Evolutionary conservation across 345 rosid species (phyloP).

Genomic region (Pistacia atlantica): DNA sequence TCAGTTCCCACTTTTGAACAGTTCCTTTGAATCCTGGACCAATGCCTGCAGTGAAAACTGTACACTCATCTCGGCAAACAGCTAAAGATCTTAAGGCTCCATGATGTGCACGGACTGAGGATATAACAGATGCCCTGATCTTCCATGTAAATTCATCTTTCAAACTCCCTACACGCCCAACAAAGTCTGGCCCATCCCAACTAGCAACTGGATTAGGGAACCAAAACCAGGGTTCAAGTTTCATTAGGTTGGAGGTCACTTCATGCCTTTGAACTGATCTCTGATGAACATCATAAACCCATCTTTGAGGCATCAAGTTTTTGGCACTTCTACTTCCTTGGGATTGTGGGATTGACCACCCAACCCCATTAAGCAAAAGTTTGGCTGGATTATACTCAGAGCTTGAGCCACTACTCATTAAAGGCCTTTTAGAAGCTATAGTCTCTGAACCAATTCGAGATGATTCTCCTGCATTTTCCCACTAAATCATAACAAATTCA

Average conservation of each 20-base stretch:
- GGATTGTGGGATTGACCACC: constrained; percentile 77
- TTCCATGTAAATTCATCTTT: constrained; percentile 94
- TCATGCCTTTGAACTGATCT: constrained; percentile 38
- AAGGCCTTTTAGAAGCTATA: constrained; percentile 42
- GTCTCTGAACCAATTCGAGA: constrained; percentile 59
- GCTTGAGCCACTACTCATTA: constrained; percentile 41
- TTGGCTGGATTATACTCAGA: constrained; percentile 75
- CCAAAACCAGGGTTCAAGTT: constrained; percentile 88
- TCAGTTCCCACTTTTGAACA: constrained; percentile 90
- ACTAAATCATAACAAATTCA: constrained; percentile 62
- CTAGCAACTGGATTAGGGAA: constrained; percentile 82
- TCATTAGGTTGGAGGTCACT: constrained; percentile 48
- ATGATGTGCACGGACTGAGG: constrained; percentile 79
- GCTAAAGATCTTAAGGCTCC: constrained; percentile 86
- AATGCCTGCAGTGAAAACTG: constrained; percentile 84
- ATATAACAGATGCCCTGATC: constrained; percentile 73
- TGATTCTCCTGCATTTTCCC: constrained; percentile 83
- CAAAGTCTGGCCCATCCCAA: constrained; percentile 86
- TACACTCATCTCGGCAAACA: constrained; percentile 78
- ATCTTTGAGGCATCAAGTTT: constrained; percentile 57
- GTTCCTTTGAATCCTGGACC: constrained; percentile 94
- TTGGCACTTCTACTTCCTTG: constrained; percentile 61
- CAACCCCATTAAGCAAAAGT: constrained; percentile 79
- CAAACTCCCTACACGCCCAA: constrained; percentile 66
- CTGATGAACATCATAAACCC: constrained; percentile 33